Conservation (phyloP, 106 monocot species). For the Dendrobium catenatum region DNA sequence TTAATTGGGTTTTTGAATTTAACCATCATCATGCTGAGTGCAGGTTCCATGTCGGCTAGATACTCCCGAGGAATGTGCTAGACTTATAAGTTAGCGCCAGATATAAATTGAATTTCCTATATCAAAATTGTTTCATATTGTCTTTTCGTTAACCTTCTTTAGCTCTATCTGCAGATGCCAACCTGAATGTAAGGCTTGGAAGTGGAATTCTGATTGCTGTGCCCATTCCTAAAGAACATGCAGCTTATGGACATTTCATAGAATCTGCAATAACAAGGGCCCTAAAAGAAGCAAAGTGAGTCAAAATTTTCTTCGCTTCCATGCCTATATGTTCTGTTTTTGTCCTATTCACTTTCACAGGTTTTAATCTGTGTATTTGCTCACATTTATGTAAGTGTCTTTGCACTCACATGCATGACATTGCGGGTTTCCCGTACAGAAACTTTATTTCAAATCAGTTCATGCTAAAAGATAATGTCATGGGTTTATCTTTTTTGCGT, state of each 20-base stretch:
- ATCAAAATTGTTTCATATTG: not conserved
- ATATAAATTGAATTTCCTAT: slow-evolving; percentile 2
- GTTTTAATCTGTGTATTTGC: not conserved
- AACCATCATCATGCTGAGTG: not conserved
- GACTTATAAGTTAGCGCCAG: slow-evolving; percentile 55
- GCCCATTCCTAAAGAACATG: slow-evolving; percentile 79
- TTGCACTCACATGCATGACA: not conserved
- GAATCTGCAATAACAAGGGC: slow-evolving; percentile 87
- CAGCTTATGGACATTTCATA: slow-evolving; percentile 77
- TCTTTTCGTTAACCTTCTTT: slow-evolving; percentile 1
- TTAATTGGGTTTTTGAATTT: not conserved
- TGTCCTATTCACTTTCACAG: not conserved
- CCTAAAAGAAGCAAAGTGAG: slow-evolving; percentile 83
- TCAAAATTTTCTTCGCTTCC: not conserved
- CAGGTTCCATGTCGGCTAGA: slow-evolving; percentile 84
- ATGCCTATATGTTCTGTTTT: not conserved
- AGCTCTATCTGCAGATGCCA: slow-evolving; percentile 63
- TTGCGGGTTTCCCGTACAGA: not conserved
- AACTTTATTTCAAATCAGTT: not conserved
- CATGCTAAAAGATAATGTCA: not conserved
- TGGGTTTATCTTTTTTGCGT: not conserved
- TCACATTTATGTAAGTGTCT: not conserved
- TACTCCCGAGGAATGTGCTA: slow-evolving; percentile 81
- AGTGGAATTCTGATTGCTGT: slow-evolving; percentile 86
- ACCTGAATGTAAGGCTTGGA: slow-evolving; percentile 45